phyloP scores from a whole-genome alignment of 1,284 basidiomycete genomes.

The Uromyces viciae-fabae region DNA sequence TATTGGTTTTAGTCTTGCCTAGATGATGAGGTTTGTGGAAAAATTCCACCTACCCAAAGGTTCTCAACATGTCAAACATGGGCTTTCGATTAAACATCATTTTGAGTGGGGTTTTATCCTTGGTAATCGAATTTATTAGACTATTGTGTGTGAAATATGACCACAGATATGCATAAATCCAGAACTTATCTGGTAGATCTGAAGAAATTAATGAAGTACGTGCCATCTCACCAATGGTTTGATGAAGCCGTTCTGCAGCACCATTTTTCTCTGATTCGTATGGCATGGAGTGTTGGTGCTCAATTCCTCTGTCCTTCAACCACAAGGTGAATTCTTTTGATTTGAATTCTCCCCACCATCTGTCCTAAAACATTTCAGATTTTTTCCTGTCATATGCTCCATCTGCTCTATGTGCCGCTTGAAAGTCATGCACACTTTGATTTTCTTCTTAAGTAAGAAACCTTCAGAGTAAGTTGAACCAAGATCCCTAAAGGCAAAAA shows the following conservation, averaged over 20 bases:
- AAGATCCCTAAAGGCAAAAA: neutral
- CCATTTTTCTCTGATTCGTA: neutral
- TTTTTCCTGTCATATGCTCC: neutral
- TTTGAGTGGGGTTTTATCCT: neutral
- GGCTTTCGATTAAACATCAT: neutral
- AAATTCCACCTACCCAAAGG: neutral
- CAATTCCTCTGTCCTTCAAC: neutral
- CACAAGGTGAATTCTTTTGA: neutral
- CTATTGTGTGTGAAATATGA: neutral
- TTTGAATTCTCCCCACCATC: neutral
- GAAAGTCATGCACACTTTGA: neutral
- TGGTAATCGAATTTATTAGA: neutral
- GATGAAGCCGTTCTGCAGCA: neutral
- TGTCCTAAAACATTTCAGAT: neutral
- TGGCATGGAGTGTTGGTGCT: neutral
- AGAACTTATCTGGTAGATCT: neutral
- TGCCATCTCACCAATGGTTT: neutral
- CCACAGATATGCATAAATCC: neutral
- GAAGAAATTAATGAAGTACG: neutral
- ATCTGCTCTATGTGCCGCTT: neutral
- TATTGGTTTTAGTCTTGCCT: no score
- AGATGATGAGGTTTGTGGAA: neutral
- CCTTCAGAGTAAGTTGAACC: conserved; percentile 5
- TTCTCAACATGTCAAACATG: neutral
- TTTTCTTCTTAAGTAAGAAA: neutral